Conservation (phyloP, 192 early-diverging fungal genomes). For the Entomortierella lignicola region DNA sequence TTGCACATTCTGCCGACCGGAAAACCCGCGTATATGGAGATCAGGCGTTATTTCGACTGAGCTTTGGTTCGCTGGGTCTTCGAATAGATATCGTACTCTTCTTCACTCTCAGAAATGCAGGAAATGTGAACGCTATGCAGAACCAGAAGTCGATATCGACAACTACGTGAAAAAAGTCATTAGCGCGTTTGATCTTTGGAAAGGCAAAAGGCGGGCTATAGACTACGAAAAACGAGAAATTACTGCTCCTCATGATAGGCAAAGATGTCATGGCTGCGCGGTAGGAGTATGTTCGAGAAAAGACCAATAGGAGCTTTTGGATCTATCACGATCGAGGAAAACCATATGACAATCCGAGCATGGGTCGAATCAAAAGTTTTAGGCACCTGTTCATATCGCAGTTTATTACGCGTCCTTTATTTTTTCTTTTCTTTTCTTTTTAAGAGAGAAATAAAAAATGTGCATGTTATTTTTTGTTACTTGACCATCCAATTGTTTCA, state of each 20-base stretch:
- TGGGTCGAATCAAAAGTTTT: too few species aligned
- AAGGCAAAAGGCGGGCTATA: background rate
- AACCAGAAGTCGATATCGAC: slow-evolving; percentile 1
- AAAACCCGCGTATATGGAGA: background rate
- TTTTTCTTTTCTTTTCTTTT: too few species aligned
- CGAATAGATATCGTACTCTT: background rate
- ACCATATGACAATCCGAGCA: too few species aligned
- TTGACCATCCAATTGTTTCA: too few species aligned
- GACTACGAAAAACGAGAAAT: background rate
- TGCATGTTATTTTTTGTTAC: too few species aligned
- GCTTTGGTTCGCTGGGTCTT: background rate
- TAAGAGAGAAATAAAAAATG: too few species aligned
- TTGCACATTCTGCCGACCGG: background rate
- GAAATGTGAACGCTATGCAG: slow-evolving; percentile 8
- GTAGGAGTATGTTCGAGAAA: slow-evolving; percentile 9
- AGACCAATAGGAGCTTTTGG: too few species aligned
- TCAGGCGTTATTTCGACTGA: slow-evolving; percentile 13
- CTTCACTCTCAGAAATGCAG: slow-evolving; percentile 16
- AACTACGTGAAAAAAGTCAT: slow-evolving; percentile 6
- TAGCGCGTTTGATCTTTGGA: slow-evolving; percentile 17
- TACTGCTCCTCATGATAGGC: slow-evolving; percentile 9
- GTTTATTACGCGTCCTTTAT: too few species aligned
- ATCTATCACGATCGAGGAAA: too few species aligned
- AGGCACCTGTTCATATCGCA: too few species aligned
- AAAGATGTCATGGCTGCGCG: slow-evolving; percentile 17